Evolutionary conservation across 106 monocot species (phyloP), one percentile per base, ranked within the genome.

Genomic region (Hemerocallis citrina): DNA sequence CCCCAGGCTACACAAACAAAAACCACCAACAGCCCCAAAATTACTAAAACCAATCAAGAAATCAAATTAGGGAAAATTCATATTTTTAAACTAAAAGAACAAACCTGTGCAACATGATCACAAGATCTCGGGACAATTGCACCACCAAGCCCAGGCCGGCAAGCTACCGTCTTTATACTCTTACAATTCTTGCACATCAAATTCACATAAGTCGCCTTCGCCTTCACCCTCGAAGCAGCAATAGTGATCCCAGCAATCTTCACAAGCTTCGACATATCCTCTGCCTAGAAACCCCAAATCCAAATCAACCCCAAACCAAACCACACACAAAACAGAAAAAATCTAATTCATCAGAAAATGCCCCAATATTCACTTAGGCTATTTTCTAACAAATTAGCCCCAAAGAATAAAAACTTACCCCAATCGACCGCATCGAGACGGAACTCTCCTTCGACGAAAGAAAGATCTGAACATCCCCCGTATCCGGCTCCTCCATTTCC

Each of bases 161-260:
- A 96, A 27, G 96, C 74, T 32, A 96, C 91, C 0, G 59, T 87
- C 46, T 70, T 91, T 16, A 81, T 43, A 34, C 68, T 91, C 61
- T 77, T 91, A 44, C 96, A 96, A 59, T 96, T 96, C 84, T 96
- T 96, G 72, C 96, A 96, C 57, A 85, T 29, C 6, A 96, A 75
- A 1, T 83, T 96, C 36, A 96, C 96, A 75, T 96, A 88, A 9
- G 96, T 96, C 23, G 96, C 96, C 68, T 96, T 96, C 36, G 96
- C 96, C 78, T 96, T 96, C 55, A 91, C 87, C 47, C 90, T 77
- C 7, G 96, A 96, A 15, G 96, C 87, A 7, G 96, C 96, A 55
- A 96, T 96, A 0, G 81, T 72, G 20, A 96, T 96, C 10, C 96
- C 96, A 10, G 91, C 72, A 52, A 96, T 91, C 76, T 91, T 96